These are phyloP conservation scores for Globisporangium spinosum DNA, from an alignment of 352 stramenopile genomes.

Conservation along the genomic window DNA sequence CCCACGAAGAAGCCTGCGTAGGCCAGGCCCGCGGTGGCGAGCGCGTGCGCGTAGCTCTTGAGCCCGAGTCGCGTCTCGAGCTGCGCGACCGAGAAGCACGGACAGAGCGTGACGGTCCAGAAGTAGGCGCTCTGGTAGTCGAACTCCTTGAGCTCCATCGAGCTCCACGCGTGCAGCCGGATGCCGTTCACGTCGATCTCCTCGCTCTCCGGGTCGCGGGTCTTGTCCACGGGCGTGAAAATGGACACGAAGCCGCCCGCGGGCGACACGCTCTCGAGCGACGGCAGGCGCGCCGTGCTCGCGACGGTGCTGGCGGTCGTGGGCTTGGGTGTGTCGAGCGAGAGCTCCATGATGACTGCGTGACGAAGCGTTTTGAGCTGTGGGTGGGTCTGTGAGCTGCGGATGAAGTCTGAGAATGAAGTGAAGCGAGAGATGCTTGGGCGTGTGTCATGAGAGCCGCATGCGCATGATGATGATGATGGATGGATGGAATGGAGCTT, in stretches of 20 bases:
- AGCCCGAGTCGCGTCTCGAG: slow-evolving; percentile 9
- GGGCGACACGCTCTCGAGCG: slow-evolving; percentile 7
- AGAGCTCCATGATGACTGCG: not conserved
- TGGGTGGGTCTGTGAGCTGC: not conserved
- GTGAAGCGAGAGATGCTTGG: not conserved
- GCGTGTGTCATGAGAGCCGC: not conserved
- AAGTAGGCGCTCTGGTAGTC: slow-evolving; percentile 13
- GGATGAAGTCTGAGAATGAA: not conserved
- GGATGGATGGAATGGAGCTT: not conserved
- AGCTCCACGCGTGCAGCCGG: slow-evolving; percentile 11
- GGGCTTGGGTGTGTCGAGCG: not conserved
- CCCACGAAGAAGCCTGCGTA: slow-evolving; percentile 8
- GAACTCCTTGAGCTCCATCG: slow-evolving; percentile 4
- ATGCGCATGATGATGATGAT: not conserved
- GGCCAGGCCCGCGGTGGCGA: not conserved
- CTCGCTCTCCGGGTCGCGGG: slow-evolving; percentile 8
- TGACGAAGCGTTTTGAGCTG: not conserved
- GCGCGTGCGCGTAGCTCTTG: slow-evolving; percentile 4
- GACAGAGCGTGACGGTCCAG: slow-evolving; percentile 13
- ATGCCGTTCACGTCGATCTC: slow-evolving; percentile 13
- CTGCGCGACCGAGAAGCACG: slow-evolving; percentile 16
- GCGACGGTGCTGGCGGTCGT: not conserved
- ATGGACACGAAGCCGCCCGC: slow-evolving; percentile 14
- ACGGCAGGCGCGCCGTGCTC: not conserved
- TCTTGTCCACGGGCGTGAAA: slow-evolving; percentile 17